phyloP scores from a whole-genome alignment of 2,329 filamentous ascomycete species.

The Nakataea oryzae region DNA sequence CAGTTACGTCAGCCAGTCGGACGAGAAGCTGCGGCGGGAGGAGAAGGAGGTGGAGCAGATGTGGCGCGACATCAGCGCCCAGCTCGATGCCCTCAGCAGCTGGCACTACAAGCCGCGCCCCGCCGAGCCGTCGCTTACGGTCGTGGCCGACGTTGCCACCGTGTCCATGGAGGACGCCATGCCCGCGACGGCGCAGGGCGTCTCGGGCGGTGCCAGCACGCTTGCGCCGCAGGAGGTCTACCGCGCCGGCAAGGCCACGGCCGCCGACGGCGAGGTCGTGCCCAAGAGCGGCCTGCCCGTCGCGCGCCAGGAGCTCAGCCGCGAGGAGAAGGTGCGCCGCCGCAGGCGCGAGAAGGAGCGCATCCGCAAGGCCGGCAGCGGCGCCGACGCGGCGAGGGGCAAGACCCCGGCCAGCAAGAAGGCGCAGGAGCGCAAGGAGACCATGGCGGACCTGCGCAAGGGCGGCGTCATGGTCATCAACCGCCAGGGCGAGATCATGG shows the following conservation, averaged over 20 bases:
- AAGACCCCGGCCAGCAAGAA: conserved; percentile 47
- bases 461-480: conserved; percentile 88
- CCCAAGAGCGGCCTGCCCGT: conserved; percentile 69
- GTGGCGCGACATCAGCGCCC: conserved; percentile 71
- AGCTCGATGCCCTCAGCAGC: conserved; percentile 81
- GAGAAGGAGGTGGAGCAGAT: conserved; percentile 73
- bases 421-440: conserved; percentile 40
- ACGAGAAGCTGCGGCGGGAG: conserved; percentile 73
- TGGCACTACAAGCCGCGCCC: conserved; percentile 95
- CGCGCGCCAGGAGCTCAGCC: conserved; percentile 73
- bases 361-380: conserved; percentile 49
- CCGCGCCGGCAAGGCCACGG: conserved; percentile 58
- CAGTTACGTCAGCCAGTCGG: conserved; percentile 68
- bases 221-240: conserved; percentile 94
- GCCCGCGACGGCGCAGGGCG: conserved; percentile 68
- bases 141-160: conserved; percentile 84
- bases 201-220: conserved; percentile 57
- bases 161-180: conserved; percentile 93
- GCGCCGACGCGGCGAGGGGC: conserved; percentile 23
- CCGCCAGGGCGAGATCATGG: conserved; percentile 74
- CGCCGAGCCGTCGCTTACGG: conserved; percentile 67
- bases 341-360: conserved; percentile 79
- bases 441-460: conserved; percentile 37
- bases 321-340: conserved; percentile 72
- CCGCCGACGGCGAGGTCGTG: conserved; percentile 59